These are phyloP conservation scores for Ustilago shanxiensis DNA, from an alignment of 1,284 basidiomycete genomes.

Conservation along the genomic window DNA sequence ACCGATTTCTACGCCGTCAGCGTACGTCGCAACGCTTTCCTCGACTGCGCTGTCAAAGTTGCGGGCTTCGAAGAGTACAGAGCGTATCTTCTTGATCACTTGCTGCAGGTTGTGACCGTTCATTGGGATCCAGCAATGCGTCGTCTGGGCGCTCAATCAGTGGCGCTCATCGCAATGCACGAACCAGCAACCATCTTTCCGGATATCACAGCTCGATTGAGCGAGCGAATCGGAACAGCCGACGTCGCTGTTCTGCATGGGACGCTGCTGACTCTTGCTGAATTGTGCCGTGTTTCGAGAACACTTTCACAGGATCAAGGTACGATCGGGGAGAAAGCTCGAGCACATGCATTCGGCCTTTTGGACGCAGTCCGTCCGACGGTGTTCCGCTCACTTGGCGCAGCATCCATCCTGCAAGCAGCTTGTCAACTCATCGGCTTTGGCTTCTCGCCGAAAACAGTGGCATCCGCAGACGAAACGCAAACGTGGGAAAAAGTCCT, in stretches of 20 bases:
- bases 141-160: conserved; percentile 81
- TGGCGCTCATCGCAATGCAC: conserved; percentile 78
- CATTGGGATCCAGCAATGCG: conserved; percentile 93
- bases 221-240: conserved; percentile 22
- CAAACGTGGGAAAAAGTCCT: conserved; percentile 72
- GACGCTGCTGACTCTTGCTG: conserved; percentile 79
- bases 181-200: conserved; percentile 76
- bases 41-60: conserved; percentile 84
- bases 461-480: conserved; percentile 14
- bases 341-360: conserved; percentile 72
- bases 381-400: conserved; percentile 77
- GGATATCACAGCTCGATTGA: conserved; percentile 69
- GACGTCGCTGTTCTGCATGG: conserved; percentile 85
- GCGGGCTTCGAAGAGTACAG: conserved; percentile 87
- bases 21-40: conserved; percentile 84
- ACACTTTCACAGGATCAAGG: conserved; percentile 70
- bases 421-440: conserved; percentile 81
- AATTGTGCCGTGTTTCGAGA: conserved; percentile 75
- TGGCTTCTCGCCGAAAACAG: conserved; percentile 1
- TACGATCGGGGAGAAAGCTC: conserved; percentile 2
- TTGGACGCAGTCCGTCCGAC: conserved; percentile 75
- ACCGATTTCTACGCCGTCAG: conserved; percentile 96
- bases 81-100: conserved; percentile 78
- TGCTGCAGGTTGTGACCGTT: conserved; percentile 80
- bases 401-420: conserved; percentile 80